Base-by-base conservation (phyloP, 108 stramenopile species). In the Nannochloropsis granulata region DNA sequence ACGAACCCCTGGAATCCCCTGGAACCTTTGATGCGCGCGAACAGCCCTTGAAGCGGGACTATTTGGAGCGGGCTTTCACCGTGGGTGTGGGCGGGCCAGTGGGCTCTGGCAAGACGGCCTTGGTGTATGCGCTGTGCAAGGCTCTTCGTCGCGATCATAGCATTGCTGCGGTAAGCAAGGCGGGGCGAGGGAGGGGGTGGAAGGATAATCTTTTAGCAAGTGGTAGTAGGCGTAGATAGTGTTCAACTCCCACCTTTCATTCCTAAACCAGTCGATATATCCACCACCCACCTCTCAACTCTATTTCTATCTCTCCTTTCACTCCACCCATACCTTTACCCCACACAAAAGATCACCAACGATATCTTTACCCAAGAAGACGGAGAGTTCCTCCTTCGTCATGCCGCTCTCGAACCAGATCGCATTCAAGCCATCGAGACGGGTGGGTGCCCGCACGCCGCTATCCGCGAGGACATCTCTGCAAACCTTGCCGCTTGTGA, bases 351-450 rank as follows among this genome's bases (percentile, higher is more conserved):
- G 86, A 95, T 99, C 1, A 99, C 98, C 19, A 99, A 99, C 86
- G 98, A 99, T 79, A 99, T 99, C 78, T 99, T 99, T 86, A 99
- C 98, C 10, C 94, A 94, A 82, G 98, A 99, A 91, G 98, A 99
- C 91, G 94, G 93, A 43, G 95, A 99, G 88, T 99, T 99, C 83
- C 92, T 99, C 44, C 90, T 89, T 0, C 89, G 94, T 5, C 90
- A 94, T 46, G 79, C 91, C 24, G 98, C 94, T 9, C 92, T 99
- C 82, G 91, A 90, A 3, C 82, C 88, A 13, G 83, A 90, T 23
- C 90, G 94, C 80, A 97, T 99, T 82, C 79, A 88, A 34, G 95
- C 98, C 13, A 96, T 99, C 44, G 98, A 99, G 86, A 99, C 98
- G 19, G 98, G 98, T 25, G 98, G 98, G 12, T 97, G 98, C 92